Evolutionary conservation across 345 rosid species (phyloP).

Genomic region (Bruguiera parviflora): DNA sequence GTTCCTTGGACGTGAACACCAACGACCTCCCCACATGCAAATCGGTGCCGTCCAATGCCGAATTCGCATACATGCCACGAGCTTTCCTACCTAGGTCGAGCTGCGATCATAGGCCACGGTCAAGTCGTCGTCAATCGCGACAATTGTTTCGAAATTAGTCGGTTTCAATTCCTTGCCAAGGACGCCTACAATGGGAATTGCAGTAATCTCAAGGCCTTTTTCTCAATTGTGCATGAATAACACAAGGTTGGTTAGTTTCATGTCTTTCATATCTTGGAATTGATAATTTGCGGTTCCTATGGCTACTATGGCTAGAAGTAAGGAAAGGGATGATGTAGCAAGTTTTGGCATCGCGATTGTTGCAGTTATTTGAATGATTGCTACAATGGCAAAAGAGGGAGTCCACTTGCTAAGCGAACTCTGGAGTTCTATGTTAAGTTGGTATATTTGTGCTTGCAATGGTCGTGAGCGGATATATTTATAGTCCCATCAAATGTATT

Average conservation of each 20-base stretch:
- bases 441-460: too few relatives aligned
- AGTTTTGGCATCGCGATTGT: not conserved
- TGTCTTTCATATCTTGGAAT: not conserved
- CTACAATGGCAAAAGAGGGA: too few relatives aligned
- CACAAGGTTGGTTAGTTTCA: constrained; percentile 3
- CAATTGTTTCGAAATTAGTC: constrained; percentile 3
- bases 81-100: not conserved
- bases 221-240: constrained; percentile 7
- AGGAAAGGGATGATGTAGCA: not conserved
- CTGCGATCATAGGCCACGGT: not conserved
- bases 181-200: not conserved
- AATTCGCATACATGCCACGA: not conserved
- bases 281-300: not conserved
- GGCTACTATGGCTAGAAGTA: constrained; percentile 5
- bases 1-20: constrained; percentile 4
- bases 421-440: too few relatives aligned
- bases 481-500: too few relatives aligned
- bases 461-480: too few relatives aligned
- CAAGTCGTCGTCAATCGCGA: not conserved
- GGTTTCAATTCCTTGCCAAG: not conserved
- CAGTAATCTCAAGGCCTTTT: not conserved
- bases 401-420: too few relatives aligned
- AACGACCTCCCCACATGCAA: constrained; percentile 7
- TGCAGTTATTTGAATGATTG: too few relatives aligned
- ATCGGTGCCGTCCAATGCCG: not conserved